Base-by-base conservation (phyloP, 179 eudicot species). In the Heliamphora pulchella region DNA sequence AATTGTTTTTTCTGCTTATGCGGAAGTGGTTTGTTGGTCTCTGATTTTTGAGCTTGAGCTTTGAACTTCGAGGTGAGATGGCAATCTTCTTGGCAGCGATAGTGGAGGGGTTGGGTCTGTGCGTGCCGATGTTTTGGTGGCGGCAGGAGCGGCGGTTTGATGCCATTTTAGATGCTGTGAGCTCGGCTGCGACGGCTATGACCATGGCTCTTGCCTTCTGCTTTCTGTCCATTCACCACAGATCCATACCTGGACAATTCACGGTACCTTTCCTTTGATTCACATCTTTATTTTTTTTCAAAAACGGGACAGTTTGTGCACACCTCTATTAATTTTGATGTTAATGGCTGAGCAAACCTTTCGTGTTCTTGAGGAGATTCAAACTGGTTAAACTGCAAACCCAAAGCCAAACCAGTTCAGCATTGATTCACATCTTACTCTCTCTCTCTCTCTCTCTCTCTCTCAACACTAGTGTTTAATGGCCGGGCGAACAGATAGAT, bases 201-300 rank as follows among this genome's bases (percentile, higher is more conserved):
- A 61, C 43, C 43, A 63, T 44, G 43, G 78, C 78, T 76, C 55
- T 76, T 76, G 68, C 50, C 53, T 59, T 76, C 68, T 76, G 67
- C 68, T 58, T 76, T 61, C 5, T 76, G 9, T 58, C 68, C 43
- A n/a, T 59, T 18, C 68, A 59, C 51, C 68, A n/a, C 41, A n/a
- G 2, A 0, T 46, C 13, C 43, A 59, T 54, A 3, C 39, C 3
- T 8, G 64, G 50, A 54, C 51, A 17, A 18, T 22, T 44, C 2
- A 8, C 68, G 59, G n/a, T 59, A 44, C 41, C 20, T 6, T 15
- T 74, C 48, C 13, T 41, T 57, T 74, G 65, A 74, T 57, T 53
- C 22, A 0, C 15, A 54, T 31, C 51, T 68, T 13, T 4, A 41
- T 5, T 31, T 22, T 13, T 10, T 13, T 15, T 2, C 46, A 31